Evolutionary conservation across 345 rosid genomes (phyloP), one percentile per base, ranked within the genome.

Genomic region (Kernera saxatilis): DNA sequence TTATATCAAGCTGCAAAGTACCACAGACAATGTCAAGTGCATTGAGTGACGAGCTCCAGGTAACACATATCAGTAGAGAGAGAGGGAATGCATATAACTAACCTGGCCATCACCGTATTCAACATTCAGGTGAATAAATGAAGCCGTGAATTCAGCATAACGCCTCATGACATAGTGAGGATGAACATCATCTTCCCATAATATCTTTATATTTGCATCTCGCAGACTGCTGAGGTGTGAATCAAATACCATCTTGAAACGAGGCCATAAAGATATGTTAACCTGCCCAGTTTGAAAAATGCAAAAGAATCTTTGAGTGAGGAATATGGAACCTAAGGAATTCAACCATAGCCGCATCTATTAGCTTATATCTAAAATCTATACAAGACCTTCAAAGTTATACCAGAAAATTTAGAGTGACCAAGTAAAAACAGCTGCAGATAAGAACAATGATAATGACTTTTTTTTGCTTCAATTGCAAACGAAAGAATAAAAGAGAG

Each of bases 91-190:
- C 29, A 23, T 18, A 39, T 32, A 52, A 62, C 84, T 53, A 46
- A 94, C 98, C 95, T 94, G 99, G 46, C 98, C 98, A 77, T 94
- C 98, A 62, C 98, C 96, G 81, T 88, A 88, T 77, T 85, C 97
- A 60, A 89, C 89, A 81, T 94, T 94, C 46, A 94, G 89, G 72
- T 91, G 98, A 79, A 91, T 91, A 75, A 94, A 97, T 19, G 99
- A 94, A 55, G 96, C 97, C 5, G 97, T 89, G 72, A 91, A 94
- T 80, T 91, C 99, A 46, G 99, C 99, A 68, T 94, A 94, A 58
- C 96, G 99, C 81, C 99, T 87, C 98, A 89, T 91, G 65, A 94
- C 98, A 86, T 91, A 94, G 72, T 94, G 99, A 77, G 99, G 96
- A 82, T 94, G 99, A 48, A 87, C 83, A 72, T 94, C 99, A 83